Base-by-base conservation (phyloP, 352 stramenopile genomes). In the Elongisporangium prolatum region DNA sequence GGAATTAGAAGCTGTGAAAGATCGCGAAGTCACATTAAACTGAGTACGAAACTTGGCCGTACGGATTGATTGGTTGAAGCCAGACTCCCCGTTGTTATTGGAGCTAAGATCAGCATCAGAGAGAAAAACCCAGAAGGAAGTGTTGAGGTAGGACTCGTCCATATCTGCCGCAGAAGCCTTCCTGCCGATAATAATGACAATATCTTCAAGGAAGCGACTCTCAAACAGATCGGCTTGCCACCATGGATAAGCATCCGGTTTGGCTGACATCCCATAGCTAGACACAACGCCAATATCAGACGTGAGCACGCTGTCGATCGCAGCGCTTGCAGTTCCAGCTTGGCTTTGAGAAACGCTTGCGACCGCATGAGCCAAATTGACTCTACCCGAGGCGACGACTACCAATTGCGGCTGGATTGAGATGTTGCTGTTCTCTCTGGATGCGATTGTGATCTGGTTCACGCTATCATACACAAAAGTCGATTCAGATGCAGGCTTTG, bases 371-470 rank as follows among this genome's bases (percentile, higher is more conserved):
- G 69, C 77, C 16, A 88, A 56, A 50, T 91, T 91, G 11, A 84
- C 64, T 10, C 64, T 67, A 1, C 81, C 81, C 2, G 81, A 89
- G 1, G 71, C 75, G 37, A 67, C 68, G 17, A 91, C 20, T 21
- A 52, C 56, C 0, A 91, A 54, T 37, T 85, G 65, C 0, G 81
- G 81, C 2, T 58, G 73, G 10, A 77, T 56, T 0, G 60, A 54
- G n/a, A 47, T 51, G 18, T 74, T 61, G 4, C 47, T 55, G 21
- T 87, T 37, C n/a, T 89, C 76, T 61, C 60, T 80, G 21, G 81
- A 88, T 17, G 79, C 81, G 14, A 91, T 84, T 4, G 56, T 54
- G 4, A 88, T 68, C 49, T 89, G 77, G 51, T 82, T 71, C 2
- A 80, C 66, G 17, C 74, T 68, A 47, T 82, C 67, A 51, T 85